A percentile compares a stretch with the other conserved stretches of the same genome.
phyloP scores from a whole-genome alignment of 1,284 basidiomycete species.

The Papiliotrema flavescens region DNA sequence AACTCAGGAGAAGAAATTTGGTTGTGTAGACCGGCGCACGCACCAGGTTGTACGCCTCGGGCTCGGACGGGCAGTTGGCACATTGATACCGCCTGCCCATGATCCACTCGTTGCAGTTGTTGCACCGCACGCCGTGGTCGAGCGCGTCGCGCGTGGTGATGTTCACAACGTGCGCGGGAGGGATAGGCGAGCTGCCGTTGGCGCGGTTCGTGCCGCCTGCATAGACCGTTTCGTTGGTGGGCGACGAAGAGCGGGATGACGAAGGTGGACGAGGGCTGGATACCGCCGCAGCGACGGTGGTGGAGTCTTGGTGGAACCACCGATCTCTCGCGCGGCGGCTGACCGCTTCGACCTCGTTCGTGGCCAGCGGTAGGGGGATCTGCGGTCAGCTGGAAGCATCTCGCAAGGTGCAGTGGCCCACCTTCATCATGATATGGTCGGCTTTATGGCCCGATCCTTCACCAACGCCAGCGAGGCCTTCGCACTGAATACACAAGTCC shows the following conservation, averaged over 20 bases:
- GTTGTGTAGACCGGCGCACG: conserved; percentile 6
- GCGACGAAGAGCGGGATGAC: conserved; percentile 35
- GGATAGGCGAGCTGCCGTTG: not conserved
- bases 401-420: conserved; percentile 33
- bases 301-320: conserved; percentile 72
- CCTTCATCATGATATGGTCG: conserved; percentile 86
- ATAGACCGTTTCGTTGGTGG: conserved; percentile 45
- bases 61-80: conserved; percentile 48
- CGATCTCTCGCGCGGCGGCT: conserved; percentile 67
- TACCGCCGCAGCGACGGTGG: conserved; percentile 37
- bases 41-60: conserved; percentile 44
- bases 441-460: conserved; percentile 39
- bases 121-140: conserved; percentile 39
- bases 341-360: conserved; percentile 66
- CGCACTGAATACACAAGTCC: conserved; percentile 76
- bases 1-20: too few species aligned
- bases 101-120: conserved; percentile 45
- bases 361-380: conserved; percentile 78
- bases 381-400: conserved; percentile 36
- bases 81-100: conserved; percentile 48
- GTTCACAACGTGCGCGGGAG: conserved; percentile 7
- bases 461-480: conserved; percentile 60
- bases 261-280: not conserved
- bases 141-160: conserved; percentile 29
- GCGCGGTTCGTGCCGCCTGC: conserved; percentile 10